A percentile compares a stretch with the other conserved stretches of the same genome.
Evolutionary conservation across 176 grass and related monocot species (phyloP).

Genomic region (Alloteropsis semialata): DNA sequence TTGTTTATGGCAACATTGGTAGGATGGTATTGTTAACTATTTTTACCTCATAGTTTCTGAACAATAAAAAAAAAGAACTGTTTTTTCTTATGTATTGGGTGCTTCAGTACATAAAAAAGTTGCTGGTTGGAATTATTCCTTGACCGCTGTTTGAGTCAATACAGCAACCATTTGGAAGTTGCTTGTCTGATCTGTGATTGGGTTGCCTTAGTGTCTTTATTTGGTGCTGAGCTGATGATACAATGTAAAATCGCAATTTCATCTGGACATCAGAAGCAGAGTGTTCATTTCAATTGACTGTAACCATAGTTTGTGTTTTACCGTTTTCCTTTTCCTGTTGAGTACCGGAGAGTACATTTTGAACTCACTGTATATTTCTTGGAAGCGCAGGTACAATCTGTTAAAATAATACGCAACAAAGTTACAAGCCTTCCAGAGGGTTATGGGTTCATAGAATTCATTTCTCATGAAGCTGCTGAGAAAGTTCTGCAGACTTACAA

Average conservation of each 20-base stretch:
- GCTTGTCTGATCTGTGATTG: background rate
- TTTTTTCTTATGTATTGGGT: background rate
- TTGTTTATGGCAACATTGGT: background rate
- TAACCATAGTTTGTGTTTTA: background rate
- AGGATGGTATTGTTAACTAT: background rate
- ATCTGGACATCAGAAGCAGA: background rate
- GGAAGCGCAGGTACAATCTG: slow-evolving; percentile 63
- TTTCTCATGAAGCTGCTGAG: slow-evolving; percentile 89
- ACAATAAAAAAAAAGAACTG: background rate
- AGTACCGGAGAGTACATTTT: background rate
- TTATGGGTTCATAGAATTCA: slow-evolving; percentile 97
- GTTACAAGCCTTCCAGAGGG: slow-evolving; percentile 84
- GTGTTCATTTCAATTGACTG: slow-evolving; percentile 11
- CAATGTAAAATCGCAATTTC: background rate
- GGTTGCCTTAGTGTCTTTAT: background rate
- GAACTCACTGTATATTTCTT: slow-evolving; percentile 20
- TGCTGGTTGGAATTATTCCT: background rate
- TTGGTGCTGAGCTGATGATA: slow-evolving; percentile 3
- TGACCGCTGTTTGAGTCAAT: slow-evolving; percentile 13
- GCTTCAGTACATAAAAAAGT: background rate
- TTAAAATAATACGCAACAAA: slow-evolving; percentile 98
- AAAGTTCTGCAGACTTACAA: slow-evolving; percentile 85
- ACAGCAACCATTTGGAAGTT: background rate
- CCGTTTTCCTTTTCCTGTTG: background rate
- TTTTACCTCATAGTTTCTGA: background rate